Base-by-base conservation (phyloP, 441 rosid genomes). In the Gossypium davidsonii region DNA sequence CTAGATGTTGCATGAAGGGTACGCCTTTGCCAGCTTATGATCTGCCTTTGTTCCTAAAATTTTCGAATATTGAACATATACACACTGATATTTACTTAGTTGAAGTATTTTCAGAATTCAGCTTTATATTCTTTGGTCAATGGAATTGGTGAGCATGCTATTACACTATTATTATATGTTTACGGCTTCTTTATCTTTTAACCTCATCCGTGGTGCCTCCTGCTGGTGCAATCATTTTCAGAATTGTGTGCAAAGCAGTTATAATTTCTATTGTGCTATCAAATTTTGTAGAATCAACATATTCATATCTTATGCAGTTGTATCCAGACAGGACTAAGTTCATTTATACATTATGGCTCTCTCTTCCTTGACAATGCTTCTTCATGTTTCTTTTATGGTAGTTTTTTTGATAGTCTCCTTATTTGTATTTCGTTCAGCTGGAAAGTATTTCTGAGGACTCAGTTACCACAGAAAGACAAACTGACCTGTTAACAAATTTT, bases 391-490 rank as follows among this genome's bases (percentile, higher is more conserved):
- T 46, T 49, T 48, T 3, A 62, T 44, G 6, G 9, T 28, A 7
- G 23, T 31, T 8, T 75, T 48, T 48, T 72, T 21, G 53, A 60
- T 67, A 18, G 8, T 46, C 67, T 3, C 2, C 0, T 67, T 8
- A 59, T 39, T 57, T 64, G 14, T 78, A 49, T 46, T 39, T 67
- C 51, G 49, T 83, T 76, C 78, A 90, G 95, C 76, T 90, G n/a
- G 92, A 85, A 77, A 88, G 91, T 82, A 86, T 90, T 67, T 73
- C 82, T 31, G 92, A 88, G 84, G 88, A 87, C 60, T 56, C 81
- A 15, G 82, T 73, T 34, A 65, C 60, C 26, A 56, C 71, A 6
- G 89, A 81, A 67, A 74, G 64, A 78, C 74, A 55, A 65, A 78
- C 79, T 73, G 80, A 58, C 60, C 11, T 59, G 44, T 48, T 71